Evolutionary conservation across 768 basidiomycete genomes (phyloP).

Genomic region (Podaxis pistillaris): DNA sequence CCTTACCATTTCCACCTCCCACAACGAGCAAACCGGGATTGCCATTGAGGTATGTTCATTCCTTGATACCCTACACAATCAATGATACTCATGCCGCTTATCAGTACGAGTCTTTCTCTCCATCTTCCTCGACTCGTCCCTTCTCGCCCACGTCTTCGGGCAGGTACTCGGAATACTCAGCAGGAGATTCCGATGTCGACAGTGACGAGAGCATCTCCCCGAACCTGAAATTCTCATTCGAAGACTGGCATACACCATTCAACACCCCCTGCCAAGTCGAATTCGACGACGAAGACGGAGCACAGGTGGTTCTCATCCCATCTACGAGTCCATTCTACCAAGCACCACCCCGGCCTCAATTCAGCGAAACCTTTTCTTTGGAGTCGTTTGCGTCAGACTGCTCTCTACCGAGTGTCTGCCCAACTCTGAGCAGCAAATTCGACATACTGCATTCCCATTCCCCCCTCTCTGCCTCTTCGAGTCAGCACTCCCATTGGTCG

Average conservation of each 20-base stretch:
- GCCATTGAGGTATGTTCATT: conserved; percentile 9
- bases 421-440: conserved; percentile 18
- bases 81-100: neutral
- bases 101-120: conserved; percentile 4
- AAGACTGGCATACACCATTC: conserved; percentile 13
- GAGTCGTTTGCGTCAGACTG: conserved; percentile 28
- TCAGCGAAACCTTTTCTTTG: conserved; percentile 17
- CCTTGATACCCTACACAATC: neutral
- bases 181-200: conserved; percentile 10
- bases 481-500: neutral
- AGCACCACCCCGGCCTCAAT: conserved; percentile 24
- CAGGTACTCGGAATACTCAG: conserved; percentile 7
- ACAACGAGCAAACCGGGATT: neutral
- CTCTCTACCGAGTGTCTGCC: conserved; percentile 24
- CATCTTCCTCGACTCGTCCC: conserved; percentile 6
- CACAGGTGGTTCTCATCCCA: conserved; percentile 39
- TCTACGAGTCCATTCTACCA: conserved; percentile 37
- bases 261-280: conserved; percentile 8
- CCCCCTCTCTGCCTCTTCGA: conserved; percentile 2
- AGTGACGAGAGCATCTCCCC: conserved; percentile 10
- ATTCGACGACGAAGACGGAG: conserved; percentile 22
- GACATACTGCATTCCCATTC: conserved; percentile 16
- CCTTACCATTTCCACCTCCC: neutral
- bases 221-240: conserved; percentile 14
- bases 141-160: neutral